These are phyloP conservation scores for Suillus americanus DNA, from an alignment of 768 basidiomycete species.

Conservation along the genomic window DNA sequence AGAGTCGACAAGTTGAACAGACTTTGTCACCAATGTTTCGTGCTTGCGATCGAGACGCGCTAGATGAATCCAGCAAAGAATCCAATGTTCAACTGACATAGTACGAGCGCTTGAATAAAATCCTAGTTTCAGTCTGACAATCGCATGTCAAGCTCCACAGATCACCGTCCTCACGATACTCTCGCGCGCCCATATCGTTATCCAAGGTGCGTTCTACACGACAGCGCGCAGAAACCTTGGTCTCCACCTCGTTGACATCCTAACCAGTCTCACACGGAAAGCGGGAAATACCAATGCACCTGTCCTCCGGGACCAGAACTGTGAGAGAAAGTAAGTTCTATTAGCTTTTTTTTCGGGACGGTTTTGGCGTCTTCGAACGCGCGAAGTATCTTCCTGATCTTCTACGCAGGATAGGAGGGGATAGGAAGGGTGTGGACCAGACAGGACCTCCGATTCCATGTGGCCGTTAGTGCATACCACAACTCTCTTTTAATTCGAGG, in stretches of 20 bases:
- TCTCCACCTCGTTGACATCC: slow-evolving; percentile 89
- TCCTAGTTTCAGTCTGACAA: background rate
- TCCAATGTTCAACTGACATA: slow-evolving; percentile 69
- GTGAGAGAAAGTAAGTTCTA: slow-evolving; percentile 67
- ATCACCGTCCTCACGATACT: slow-evolving; percentile 47
- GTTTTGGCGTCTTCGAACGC: slow-evolving; percentile 40
- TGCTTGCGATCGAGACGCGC: slow-evolving; percentile 67
- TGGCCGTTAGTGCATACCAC: background rate
- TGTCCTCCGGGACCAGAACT: slow-evolving; percentile 88
- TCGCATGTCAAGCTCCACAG: background rate
- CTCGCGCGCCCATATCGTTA: slow-evolving; percentile 64
- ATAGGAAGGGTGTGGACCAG: slow-evolving; percentile 32
- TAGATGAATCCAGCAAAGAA: slow-evolving; percentile 69
- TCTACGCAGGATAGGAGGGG: slow-evolving; percentile 44
- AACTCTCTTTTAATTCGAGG: background rate
- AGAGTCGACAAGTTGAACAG: slow-evolving; percentile 7
- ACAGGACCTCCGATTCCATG: slow-evolving; percentile 4
- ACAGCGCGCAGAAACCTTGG: slow-evolving; percentile 71
- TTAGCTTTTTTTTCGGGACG: slow-evolving; percentile 52
- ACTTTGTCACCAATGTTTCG: slow-evolving; percentile 80
- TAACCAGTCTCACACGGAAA: background rate
- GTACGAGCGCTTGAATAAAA: slow-evolving; percentile 47
- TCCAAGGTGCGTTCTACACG: slow-evolving; percentile 60
- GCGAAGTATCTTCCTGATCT: slow-evolving; percentile 48
- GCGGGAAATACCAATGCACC: slow-evolving; percentile 38